Evolutionary conservation across 2,329 filamentous ascomycete species (phyloP).

Genomic region (Thielaviopsis ethacetica): DNA sequence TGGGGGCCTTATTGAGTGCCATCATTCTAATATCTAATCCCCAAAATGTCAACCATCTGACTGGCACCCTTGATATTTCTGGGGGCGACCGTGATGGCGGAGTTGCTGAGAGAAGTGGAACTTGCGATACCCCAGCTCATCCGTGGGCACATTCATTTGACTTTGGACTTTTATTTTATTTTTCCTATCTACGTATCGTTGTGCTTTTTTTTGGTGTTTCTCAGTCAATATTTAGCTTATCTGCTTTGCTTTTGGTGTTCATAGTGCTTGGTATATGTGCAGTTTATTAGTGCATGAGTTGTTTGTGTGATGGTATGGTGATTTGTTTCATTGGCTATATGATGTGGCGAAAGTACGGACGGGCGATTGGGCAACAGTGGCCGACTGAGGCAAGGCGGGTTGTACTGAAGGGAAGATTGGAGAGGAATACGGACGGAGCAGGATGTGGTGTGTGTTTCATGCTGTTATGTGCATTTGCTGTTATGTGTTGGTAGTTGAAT

Average conservation of each 20-base stretch:
- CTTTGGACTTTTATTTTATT: neutral
- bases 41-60: neutral
- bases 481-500: no score
- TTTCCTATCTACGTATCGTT: slow-evolving; percentile 2
- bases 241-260: neutral
- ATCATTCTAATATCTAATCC: neutral
- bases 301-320: no score
- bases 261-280: no score
- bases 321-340: no score
- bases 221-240: neutral
- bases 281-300: no score
- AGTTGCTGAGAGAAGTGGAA: neutral
- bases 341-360: no score
- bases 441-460: no score
- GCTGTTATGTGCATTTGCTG: no score
- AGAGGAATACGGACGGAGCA: no score
- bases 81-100: neutral
- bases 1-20: neutral
- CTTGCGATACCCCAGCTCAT: slow-evolving; percentile 11
- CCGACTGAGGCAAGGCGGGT: no score
- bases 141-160: slow-evolving; percentile 12
- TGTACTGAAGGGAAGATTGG: no score
- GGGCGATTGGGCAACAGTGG: no score
- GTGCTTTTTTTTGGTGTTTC: slow-evolving; percentile 11
- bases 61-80: neutral